Percentiles rank a stretch among this genome's conserved stretches.
These are phyloP conservation scores for Chloroidium sp. DNA, from an alignment of 163 green algal species.

Conservation along the genomic window DNA sequence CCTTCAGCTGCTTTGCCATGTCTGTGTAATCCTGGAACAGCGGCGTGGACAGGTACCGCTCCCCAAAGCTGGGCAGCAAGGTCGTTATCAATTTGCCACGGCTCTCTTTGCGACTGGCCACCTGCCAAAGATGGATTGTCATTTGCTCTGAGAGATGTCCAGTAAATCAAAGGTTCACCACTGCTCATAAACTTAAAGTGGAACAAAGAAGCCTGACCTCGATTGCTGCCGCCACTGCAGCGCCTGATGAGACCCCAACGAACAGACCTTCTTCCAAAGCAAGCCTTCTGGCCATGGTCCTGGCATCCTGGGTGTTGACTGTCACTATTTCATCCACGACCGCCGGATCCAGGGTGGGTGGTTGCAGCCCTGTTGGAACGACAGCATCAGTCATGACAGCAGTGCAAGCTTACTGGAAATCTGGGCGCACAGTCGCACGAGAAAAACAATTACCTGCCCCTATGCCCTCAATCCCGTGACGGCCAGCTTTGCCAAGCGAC, in stretches of 20 bases:
- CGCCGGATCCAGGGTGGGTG: conserved; percentile 63
- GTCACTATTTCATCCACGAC: conserved; percentile 82
- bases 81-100: background rate
- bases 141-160: too few relatives aligned
- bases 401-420: background rate
- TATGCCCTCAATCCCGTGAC: background rate
- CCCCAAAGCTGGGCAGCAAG: background rate
- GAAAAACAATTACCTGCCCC: background rate
- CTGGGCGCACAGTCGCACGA: background rate
- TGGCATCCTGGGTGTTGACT: conserved; percentile 25
- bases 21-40: background rate
- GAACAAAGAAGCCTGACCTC: background rate
- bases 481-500: background rate
- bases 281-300: conserved; percentile 22
- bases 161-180: too few relatives aligned
- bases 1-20: too few relatives aligned
- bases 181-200: too few relatives aligned
- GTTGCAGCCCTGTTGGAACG: background rate
- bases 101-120: background rate
- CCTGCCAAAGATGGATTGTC: background rate
- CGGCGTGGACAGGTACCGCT: background rate
- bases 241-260: conserved; percentile 31
- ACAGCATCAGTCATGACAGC: background rate
- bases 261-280: conserved; percentile 40
- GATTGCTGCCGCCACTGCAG: conserved; percentile 25